Conservation (phyloP, 176 grass and related monocot genomes). For the maize (Zea mays) region DNA sequence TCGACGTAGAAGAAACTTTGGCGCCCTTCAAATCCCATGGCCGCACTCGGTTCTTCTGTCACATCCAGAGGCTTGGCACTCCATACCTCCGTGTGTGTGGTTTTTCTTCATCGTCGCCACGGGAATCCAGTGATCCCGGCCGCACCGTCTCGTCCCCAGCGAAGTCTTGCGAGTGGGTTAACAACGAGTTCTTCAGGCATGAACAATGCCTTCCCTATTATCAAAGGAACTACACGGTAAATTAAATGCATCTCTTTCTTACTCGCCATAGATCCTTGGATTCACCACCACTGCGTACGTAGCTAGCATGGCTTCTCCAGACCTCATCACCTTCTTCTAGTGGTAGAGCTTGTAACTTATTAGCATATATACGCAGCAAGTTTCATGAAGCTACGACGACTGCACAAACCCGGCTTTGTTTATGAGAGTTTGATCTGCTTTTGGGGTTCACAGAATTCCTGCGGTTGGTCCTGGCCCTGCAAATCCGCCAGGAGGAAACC, state of each 20-base stretch:
- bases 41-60: not conserved
- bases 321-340: not conserved
- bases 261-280: not conserved
- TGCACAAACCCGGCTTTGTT: not conserved
- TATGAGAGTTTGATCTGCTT: conserved; percentile 4
- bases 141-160: not conserved
- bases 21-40: conserved; percentile 31
- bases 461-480: conserved; percentile 28
- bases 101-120: not conserved
- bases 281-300: not conserved
- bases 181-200: conserved; percentile 37
- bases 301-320: not conserved
- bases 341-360: not conserved
- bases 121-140: not conserved
- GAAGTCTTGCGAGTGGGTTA: not conserved
- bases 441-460: conserved; percentile 32
- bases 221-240: conserved; percentile 37
- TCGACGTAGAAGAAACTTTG: conserved; percentile 32
- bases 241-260: not conserved
- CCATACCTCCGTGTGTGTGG: not conserved
- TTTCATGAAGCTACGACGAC: not conserved
- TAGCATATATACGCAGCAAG: not conserved
- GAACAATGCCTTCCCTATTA: conserved; percentile 1
- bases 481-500: conserved; percentile 29
- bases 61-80: conserved; percentile 5